Base-by-base conservation (phyloP, 768 basidiomycete species). In the Xerocomellus chrysenteron region DNA sequence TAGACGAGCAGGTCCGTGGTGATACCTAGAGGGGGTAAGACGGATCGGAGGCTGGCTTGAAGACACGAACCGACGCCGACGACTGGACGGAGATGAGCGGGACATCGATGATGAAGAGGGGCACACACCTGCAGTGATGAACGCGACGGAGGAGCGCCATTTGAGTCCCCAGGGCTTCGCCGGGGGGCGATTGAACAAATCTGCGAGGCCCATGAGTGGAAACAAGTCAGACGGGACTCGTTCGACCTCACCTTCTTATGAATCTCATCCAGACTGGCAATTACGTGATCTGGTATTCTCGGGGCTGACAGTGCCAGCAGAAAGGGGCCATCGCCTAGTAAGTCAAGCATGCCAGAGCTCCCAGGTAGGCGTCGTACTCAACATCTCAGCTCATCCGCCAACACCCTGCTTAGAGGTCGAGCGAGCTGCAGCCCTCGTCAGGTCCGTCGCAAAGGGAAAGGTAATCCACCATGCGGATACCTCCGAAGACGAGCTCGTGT, bases 401-500 rank as follows among this genome's bases (percentile, higher is more conserved):
- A 40, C 19, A 2, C 21, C 11, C 11, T 19, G 5, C 8, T 2
- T 62, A 88, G 90, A 92, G 68, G 89, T 92, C 3, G 83, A 91
- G 69, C 73, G 83, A 30, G 88, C 90, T 5, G 81, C 80, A 1
- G 75, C 75, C 47, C 74, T 89, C 40, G 67, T 91, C 33, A 75
- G 76, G 48, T 68, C 75, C 3, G 61, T 83, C n/a, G 84, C 80
- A 14, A 68, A 68, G 13, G 83, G 81, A 9, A 84, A 82, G 65
- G 67, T 59, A 32, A 84, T 92, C 36, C 70, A 74, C 50, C 71
- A 73, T 32, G 86, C 89, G 0, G 81, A 86, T 43, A 79, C 85
- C 0, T 69, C 64, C 19, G 78, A 85, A 61, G 89, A 90, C 67
- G 69, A 70, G 2, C 80, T 89, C 44, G 87, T 90, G 12, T 90